Evolutionary conservation across 208 protist genomes (phyloP).

Genomic region (Porcisia hertigi): DNA sequence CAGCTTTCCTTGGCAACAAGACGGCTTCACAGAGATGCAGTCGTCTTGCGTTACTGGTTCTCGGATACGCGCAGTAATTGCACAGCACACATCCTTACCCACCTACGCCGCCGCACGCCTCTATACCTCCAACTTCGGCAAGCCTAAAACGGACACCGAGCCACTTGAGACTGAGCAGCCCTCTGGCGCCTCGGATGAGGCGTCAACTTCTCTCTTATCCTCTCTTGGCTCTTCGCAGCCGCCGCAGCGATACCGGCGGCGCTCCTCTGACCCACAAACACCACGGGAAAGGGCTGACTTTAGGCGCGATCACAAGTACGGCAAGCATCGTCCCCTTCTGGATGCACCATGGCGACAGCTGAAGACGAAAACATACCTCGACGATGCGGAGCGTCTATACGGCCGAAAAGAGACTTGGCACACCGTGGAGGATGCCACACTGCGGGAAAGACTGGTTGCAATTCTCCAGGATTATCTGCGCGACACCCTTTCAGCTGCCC

Average conservation of each 20-base stretch:
- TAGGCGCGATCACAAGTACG: constrained; percentile 79
- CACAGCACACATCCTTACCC: neutral
- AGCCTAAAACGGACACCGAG: neutral
- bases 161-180: neutral
- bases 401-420: constrained; percentile 87
- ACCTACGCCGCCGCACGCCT: constrained; percentile 4
- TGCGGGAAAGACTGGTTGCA: constrained; percentile 76
- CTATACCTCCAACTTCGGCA: constrained; percentile 17
- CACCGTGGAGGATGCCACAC: constrained; percentile 47
- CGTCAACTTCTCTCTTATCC: neutral
- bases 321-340: constrained; percentile 63
- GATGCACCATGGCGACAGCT: constrained; percentile 75
- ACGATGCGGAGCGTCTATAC: constrained; percentile 89
- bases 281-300: constrained; percentile 72
- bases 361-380: constrained; percentile 79
- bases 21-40: neutral
- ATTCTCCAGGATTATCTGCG: constrained; percentile 82
- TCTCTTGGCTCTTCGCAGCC: neutral
- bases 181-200: neutral
- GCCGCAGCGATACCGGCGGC: constrained; percentile 48
- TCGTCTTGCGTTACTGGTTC: neutral
- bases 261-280: constrained; percentile 78
- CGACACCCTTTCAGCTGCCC: constrained; percentile 63
- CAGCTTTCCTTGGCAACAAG: neutral
- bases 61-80: neutral